These are phyloP conservation scores for Lachnellula suecica DNA, from an alignment of 2,329 filamentous ascomycete genomes.

Conservation along the genomic window DNA sequence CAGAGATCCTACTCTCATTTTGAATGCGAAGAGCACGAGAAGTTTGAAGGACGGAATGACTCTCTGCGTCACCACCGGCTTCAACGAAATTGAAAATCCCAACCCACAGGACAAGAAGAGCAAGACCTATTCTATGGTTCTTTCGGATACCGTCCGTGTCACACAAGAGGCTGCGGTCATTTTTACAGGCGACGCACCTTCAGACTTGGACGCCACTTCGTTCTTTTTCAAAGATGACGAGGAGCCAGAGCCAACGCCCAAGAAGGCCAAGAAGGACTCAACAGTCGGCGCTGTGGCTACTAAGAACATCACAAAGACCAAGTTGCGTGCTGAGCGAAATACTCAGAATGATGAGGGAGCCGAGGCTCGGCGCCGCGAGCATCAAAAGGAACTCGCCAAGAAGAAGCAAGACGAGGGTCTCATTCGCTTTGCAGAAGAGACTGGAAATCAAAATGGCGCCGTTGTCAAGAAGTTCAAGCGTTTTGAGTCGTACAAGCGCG, in stretches of 20 bases:
- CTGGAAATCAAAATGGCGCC: constrained; percentile 81
- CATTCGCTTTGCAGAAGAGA: constrained; percentile 81
- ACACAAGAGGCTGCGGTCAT: constrained; percentile 75
- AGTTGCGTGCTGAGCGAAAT: constrained; percentile 86
- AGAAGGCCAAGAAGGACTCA: constrained; percentile 83
- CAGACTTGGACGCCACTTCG: constrained; percentile 88
- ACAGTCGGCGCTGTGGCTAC: constrained; percentile 84
- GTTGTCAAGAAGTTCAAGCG: constrained; percentile 98
- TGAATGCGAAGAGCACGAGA: constrained; percentile 84
- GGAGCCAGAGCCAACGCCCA: constrained; percentile 80
- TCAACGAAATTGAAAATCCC: constrained; percentile 85
- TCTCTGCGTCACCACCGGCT: constrained; percentile 83
- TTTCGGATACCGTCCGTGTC: constrained; percentile 92
- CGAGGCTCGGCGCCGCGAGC: constrained; percentile 81
- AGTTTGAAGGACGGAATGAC: constrained; percentile 96
- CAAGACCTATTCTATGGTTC: constrained; percentile 82
- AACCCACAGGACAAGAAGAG: constrained; percentile 87
- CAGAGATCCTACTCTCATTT: constrained; percentile 75
- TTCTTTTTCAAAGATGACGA: constrained; percentile 99
- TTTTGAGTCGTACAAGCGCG: constrained; percentile 98
- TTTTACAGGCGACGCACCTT: constrained; percentile 90
- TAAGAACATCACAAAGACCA: constrained; percentile 93
- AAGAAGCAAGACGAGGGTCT: constrained; percentile 92
- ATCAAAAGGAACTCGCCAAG: constrained; percentile 83
- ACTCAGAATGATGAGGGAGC: constrained; percentile 86